Evolutionary conservation across 2,329 filamentous ascomycete species (phyloP).

Genomic region (Aspergillus proliferans): DNA sequence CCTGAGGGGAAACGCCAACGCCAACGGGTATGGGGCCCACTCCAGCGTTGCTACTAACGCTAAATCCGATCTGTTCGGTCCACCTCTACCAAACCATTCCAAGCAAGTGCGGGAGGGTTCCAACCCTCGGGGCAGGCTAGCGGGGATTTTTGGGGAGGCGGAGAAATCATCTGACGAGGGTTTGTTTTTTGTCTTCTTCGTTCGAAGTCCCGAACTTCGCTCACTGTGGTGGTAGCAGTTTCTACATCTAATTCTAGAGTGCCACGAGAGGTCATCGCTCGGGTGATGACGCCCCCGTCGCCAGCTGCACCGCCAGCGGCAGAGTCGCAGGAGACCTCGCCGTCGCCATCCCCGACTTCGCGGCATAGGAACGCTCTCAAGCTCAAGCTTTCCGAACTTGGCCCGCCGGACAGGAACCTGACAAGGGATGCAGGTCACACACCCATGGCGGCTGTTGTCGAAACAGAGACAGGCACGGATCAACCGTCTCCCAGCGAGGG

Average conservation of each 20-base stretch:
- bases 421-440: slow-evolving; percentile 40
- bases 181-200: neutral
- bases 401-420: slow-evolving; percentile 34
- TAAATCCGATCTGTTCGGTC: slow-evolving; percentile 13
- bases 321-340: slow-evolving; percentile 19
- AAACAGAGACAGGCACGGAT: slow-evolving; percentile 25
- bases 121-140: slow-evolving; percentile 33
- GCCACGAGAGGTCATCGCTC: slow-evolving; percentile 38
- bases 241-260: slow-evolving; percentile 41
- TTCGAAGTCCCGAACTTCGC: neutral
- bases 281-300: slow-evolving; percentile 38
- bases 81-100: slow-evolving; percentile 5
- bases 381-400: slow-evolving; percentile 32
- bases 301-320: slow-evolving; percentile 20
- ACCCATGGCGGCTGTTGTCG: slow-evolving; percentile 36
- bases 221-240: slow-evolving; percentile 19
- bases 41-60: slow-evolving; percentile 4
- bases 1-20: slow-evolving; percentile 13
- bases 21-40: slow-evolving; percentile 4
- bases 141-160: slow-evolving; percentile 39
- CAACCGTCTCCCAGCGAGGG: slow-evolving; percentile 15
- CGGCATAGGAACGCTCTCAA: slow-evolving; percentile 28
- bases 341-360: slow-evolving; percentile 5
- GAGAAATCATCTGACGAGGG: slow-evolving; percentile 10
- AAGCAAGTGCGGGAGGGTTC: slow-evolving; percentile 41